Evolutionary conservation across 192 early-diverging fungal species (phyloP), one percentile per base, ranked within the genome.

Genomic region (Coemansia sp.): DNA sequence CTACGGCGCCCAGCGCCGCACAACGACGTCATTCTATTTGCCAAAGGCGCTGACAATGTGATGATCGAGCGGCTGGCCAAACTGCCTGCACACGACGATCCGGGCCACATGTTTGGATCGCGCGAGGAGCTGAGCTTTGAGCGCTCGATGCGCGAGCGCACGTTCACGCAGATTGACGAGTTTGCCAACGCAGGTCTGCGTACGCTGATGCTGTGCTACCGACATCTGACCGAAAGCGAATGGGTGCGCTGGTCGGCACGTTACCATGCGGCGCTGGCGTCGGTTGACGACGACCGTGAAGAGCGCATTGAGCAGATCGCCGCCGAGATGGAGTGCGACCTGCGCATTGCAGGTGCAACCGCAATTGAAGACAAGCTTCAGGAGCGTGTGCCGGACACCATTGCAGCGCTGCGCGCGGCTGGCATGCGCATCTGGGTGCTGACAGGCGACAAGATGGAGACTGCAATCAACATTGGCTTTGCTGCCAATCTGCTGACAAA

Each of bases 391-490:
- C 97, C 97, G 0, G 89, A 97, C 19, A 87, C 88, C 49, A 97
- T 98, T 60, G 91, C 85, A 8, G 75, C 88, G 1, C 84, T 98
- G 21, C 80, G 89, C 1, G 81, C 87, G 32, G 94, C 94, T 0
- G 94, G 94, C 2, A 94, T 97, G 70, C 94, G 94, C 71, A 88
- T 98, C 51, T 98, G 97, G 97, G 95, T 98, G 1, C 76, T 98
- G 55, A 98, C 97, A 0, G 97, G 97, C 35, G 97, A 98, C 79
- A 97, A 97, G 69, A 73, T 97, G 81, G 97, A 98, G 76, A 98
- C 97, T 0, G 97, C 97, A 14, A 97, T 98, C 78, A 97, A 97
- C 72, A 97, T 98, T 76, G 95, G 94, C 3, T 97, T 97, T 84
- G 88, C 90, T 7, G 86, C 86, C 10, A 85, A 88, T n/a, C 63